Conservation (phyloP, 2,329 filamentous ascomycete genomes). For the Botryosphaeria dothidea region DNA sequence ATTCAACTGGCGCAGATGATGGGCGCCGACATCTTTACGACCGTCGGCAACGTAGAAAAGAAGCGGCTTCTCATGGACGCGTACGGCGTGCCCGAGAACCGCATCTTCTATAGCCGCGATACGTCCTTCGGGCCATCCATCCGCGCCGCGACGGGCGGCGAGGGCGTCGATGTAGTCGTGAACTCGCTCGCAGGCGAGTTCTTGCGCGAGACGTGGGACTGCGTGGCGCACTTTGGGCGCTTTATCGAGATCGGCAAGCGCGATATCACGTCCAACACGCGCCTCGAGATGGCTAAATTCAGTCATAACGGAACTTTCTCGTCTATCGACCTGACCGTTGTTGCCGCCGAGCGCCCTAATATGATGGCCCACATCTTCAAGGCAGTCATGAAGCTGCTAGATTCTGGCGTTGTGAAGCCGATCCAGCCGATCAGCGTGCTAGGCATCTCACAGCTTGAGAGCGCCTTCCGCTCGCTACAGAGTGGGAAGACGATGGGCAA, state of each 20-base stretch:
- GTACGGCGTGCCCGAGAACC: constrained; percentile 30
- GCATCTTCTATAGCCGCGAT: constrained; percentile 35
- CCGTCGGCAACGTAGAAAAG: constrained; percentile 32
- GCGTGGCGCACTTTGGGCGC: constrained; percentile 32
- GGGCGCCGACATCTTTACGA: constrained; percentile 32
- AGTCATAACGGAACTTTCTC: constrained; percentile 22
- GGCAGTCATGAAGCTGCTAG: constrained; percentile 14
- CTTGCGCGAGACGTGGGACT: constrained; percentile 30
- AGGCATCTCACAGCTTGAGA: constrained; percentile 21
- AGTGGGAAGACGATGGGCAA: constrained; percentile 22
- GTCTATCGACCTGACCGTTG: constrained; percentile 11
- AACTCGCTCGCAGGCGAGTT: constrained; percentile 33
- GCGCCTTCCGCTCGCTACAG: constrained; percentile 25
- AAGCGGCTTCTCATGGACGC: constrained; percentile 25
- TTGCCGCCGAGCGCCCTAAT: background rate
- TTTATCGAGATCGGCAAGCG: constrained; percentile 28
- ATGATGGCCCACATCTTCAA: background rate
- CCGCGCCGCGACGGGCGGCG: constrained; percentile 25
- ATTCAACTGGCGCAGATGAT: constrained; percentile 28
- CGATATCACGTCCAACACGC: constrained; percentile 19
- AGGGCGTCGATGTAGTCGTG: constrained; percentile 39
- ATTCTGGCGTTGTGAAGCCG: constrained; percentile 1
- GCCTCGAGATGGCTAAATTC: constrained; percentile 20
- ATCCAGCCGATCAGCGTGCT: constrained; percentile 19
- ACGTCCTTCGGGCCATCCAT: constrained; percentile 30